Percentiles rank a stretch among this genome's conserved stretches.
These are phyloP conservation scores for Colletotrichum sansevieriae DNA, from an alignment of 2,329 filamentous ascomycete genomes.

Conservation along the genomic window DNA sequence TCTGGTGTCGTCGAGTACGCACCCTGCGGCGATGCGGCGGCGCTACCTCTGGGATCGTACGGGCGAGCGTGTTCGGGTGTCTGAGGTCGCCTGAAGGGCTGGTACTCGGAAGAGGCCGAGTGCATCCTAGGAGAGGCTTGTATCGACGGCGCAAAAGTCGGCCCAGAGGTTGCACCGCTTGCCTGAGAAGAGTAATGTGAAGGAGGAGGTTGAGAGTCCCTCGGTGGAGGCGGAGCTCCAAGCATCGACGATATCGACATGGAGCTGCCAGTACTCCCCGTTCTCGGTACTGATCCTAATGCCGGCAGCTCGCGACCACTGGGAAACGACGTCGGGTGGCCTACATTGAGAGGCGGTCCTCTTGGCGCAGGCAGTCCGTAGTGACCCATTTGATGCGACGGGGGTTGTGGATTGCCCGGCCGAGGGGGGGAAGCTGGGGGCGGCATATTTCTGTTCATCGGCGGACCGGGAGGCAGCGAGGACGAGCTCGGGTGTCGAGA, in stretches of 20 bases:
- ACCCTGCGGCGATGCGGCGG: constrained; percentile 63
- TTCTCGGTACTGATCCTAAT: constrained; percentile 62
- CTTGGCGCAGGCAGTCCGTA: constrained; percentile 63
- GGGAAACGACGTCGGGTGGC: constrained; percentile 60
- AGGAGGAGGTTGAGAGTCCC: constrained; percentile 57
- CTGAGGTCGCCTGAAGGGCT: constrained; percentile 74
- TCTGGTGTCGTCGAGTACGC: constrained; percentile 70
- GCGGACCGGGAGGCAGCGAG: constrained; percentile 55
- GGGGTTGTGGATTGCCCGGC: constrained; percentile 50
- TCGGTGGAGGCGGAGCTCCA: constrained; percentile 62
- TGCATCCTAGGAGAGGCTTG: constrained; percentile 70
- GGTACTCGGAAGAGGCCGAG: constrained; percentile 69
- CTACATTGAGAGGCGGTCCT: constrained; percentile 57
- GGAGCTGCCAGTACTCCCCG: constrained; percentile 63
- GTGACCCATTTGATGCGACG: constrained; percentile 50
- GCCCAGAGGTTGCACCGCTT: constrained; percentile 54
- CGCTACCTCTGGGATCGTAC: constrained; percentile 62
- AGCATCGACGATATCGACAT: constrained; percentile 75
- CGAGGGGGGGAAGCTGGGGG: constrained; percentile 61
- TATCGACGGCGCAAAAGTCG: constrained; percentile 61
- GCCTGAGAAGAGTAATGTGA: constrained; percentile 58
- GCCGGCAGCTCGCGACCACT: constrained; percentile 67
- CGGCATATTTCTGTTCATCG: constrained; percentile 59
- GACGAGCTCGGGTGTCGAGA: constrained; percentile 60
- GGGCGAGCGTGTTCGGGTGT: constrained; percentile 77